Evolutionary conservation across 2,329 filamentous ascomycete species (phyloP).

Genomic region (Trichophyton schoenleinii): DNA sequence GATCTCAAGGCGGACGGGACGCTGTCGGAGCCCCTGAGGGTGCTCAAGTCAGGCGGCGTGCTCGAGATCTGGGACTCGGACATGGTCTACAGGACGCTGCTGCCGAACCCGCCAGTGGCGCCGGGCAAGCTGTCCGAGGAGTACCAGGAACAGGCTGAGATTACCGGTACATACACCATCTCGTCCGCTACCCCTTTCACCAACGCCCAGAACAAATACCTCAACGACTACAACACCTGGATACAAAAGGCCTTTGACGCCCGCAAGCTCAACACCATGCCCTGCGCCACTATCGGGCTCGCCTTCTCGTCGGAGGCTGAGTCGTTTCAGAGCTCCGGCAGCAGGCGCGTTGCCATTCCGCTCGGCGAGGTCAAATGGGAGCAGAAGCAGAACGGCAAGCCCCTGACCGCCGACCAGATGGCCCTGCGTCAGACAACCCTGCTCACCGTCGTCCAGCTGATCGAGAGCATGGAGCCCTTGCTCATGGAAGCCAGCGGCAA

Average conservation of each 20-base stretch:
- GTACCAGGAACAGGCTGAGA: constrained; percentile 51
- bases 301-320: constrained; percentile 71
- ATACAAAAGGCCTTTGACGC: constrained; percentile 61
- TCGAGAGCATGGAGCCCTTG: constrained; percentile 72
- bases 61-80: constrained; percentile 87
- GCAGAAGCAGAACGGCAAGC: constrained; percentile 47
- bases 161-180: constrained; percentile 69
- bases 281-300: constrained; percentile 66
- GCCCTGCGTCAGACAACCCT: constrained; percentile 70
- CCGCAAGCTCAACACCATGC: constrained; percentile 57
- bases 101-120: constrained; percentile 58
- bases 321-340: constrained; percentile 53
- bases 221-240: constrained; percentile 77
- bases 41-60: constrained; percentile 64
- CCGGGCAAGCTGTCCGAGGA: constrained; percentile 44
- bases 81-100: constrained; percentile 66
- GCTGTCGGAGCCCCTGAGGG: constrained; percentile 62
- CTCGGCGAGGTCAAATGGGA: constrained; percentile 80
- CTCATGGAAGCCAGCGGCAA: constrained; percentile 73
- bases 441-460: constrained; percentile 66
- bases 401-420: constrained; percentile 54
- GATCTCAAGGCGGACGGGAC: constrained; percentile 39
- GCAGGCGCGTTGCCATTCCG: constrained; percentile 72
- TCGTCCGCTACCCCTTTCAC: constrained; percentile 72
- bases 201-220: constrained; percentile 64